phyloP scores from a whole-genome alignment of 176 grass and related monocot genomes.

The Sorghum bicolor region Sorghum_bicolor_NCBIv3 NC_012872.2:64378001-64378500 shows the following conservation, averaged over 20 bases:
- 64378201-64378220: slow-evolving; percentile 55
- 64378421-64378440: slow-evolving; percentile 49
- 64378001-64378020: slow-evolving; percentile 40
- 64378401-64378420: slow-evolving; percentile 35
- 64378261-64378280: slow-evolving; percentile 63
- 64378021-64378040: slow-evolving; percentile 61
- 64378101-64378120: slow-evolving; percentile 56
- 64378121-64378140: slow-evolving; percentile 53
- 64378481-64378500: slow-evolving; percentile 79
- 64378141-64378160: slow-evolving; percentile 74
- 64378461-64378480: slow-evolving; percentile 3
- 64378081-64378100: slow-evolving; percentile 66
- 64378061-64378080: slow-evolving; percentile 58
- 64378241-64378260: slow-evolving; percentile 67
- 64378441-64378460: neutral
- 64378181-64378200: slow-evolving; percentile 63
- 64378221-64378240: slow-evolving; percentile 69
- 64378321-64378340: slow-evolving; percentile 67
- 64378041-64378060: slow-evolving; percentile 69
- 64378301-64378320: slow-evolving; percentile 57
- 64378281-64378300: slow-evolving; percentile 52
- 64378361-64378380: slow-evolving; percentile 43
- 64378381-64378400: slow-evolving; percentile 48
- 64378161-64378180: slow-evolving; percentile 78
- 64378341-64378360: slow-evolving; percentile 52